These are phyloP conservation scores for Globisporangium spinosum DNA, from an alignment of 352 stramenopile species.

Conservation along the genomic window DNA sequence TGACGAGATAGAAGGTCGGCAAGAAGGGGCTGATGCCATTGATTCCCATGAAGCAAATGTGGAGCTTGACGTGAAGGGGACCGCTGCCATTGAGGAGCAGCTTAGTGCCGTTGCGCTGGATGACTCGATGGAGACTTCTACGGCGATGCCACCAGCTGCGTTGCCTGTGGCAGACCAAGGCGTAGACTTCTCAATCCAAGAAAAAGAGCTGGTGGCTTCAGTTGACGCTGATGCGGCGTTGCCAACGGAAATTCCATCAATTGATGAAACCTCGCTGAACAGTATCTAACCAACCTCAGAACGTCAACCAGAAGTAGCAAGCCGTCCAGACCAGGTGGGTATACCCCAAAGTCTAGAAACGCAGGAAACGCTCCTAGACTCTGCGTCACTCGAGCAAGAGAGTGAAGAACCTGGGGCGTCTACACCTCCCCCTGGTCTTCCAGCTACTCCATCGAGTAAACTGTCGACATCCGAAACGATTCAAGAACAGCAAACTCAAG, in stretches of 20 bases:
- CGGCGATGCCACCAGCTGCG: neutral
- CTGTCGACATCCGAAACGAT: neutral
- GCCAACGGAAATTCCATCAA: neutral
- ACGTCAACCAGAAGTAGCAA: neutral
- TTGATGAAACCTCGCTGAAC: neutral
- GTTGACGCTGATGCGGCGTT: neutral
- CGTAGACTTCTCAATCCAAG: neutral
- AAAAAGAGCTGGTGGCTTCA: neutral
- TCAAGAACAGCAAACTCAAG: neutral
- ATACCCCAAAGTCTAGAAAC: neutral
- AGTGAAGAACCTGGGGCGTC: neutral
- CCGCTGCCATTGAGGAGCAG: neutral
- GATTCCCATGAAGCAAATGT: neutral
- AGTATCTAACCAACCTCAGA: neutral
- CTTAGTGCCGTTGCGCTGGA: neutral
- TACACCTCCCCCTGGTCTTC: neutral
- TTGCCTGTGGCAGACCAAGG: neutral
- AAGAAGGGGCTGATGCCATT: neutral
- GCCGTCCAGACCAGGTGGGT: neutral
- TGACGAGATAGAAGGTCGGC: neutral
- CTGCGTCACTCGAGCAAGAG: neutral
- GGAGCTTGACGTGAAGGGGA: neutral
- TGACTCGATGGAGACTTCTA: neutral
- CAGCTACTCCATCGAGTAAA: neutral
- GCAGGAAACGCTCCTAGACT: neutral